Evolutionary conservation across 2,329 filamentous ascomycete species (phyloP).

Genomic region (Zalaria obscura): DNA sequence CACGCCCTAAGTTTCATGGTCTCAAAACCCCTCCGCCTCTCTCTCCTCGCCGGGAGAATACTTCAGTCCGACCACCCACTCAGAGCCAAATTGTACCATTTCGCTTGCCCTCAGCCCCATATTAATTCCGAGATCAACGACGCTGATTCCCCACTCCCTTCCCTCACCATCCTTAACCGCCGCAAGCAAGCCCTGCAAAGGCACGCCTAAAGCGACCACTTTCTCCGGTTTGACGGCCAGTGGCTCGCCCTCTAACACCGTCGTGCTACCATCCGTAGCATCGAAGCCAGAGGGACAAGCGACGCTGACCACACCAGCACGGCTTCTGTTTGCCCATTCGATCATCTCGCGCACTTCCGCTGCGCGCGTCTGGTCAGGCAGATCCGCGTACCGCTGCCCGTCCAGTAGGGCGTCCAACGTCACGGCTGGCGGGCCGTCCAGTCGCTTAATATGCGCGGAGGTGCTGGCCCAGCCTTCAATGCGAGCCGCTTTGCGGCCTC

Average conservation of each 20-base stretch:
- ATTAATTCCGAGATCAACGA: slow-evolving; percentile 79
- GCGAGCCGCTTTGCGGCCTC: slow-evolving; percentile 39
- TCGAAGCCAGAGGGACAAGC: slow-evolving; percentile 85
- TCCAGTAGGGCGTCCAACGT: slow-evolving; percentile 84
- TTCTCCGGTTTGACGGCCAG: slow-evolving; percentile 71
- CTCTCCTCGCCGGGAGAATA: slow-evolving; percentile 12
- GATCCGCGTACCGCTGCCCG: slow-evolving; percentile 76
- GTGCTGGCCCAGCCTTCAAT: slow-evolving; percentile 50
- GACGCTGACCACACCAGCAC: slow-evolving; percentile 71
- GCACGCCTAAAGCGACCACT: slow-evolving; percentile 74
- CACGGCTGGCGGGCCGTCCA: slow-evolving; percentile 55
- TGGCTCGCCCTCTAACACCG: slow-evolving; percentile 55
- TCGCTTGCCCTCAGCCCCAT: slow-evolving; percentile 72
- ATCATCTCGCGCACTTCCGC: slow-evolving; percentile 78
- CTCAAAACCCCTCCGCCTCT: too few relatives aligned
- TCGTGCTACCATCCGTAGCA: slow-evolving; percentile 55
- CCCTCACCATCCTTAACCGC: slow-evolving; percentile 51
- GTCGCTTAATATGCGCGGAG: slow-evolving; percentile 35
- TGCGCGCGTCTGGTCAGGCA: slow-evolving; percentile 62
- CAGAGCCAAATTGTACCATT: slow-evolving; percentile 75
- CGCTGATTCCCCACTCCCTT: slow-evolving; percentile 57
- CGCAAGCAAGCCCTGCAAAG: slow-evolving; percentile 70
- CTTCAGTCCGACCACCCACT: slow-evolving; percentile 66
- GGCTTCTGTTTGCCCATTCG: slow-evolving; percentile 82
- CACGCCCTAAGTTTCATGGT: too few relatives aligned